A percentile compares a stretch with the other conserved stretches of the same genome.
Evolutionary conservation across 305 asterid genomes (phyloP).

Genomic region (Fraxinus ornus): DNA sequence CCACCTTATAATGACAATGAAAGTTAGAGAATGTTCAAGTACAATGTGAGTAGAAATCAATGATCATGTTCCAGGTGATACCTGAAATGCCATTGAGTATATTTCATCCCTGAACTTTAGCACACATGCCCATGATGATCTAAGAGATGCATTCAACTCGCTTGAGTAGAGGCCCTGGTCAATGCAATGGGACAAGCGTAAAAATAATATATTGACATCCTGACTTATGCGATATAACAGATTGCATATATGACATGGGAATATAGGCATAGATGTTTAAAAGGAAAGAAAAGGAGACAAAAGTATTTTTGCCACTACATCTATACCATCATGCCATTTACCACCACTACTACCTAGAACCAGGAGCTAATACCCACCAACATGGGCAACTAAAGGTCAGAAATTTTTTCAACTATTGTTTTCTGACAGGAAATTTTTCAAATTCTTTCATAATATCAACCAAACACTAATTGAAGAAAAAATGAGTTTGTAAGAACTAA

Average conservation of each 20-base stretch:
- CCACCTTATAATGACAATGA: slow-evolving; percentile 48
- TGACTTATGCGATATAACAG: slow-evolving; percentile 10
- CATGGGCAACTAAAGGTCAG: neutral
- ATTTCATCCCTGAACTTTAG: slow-evolving; percentile 81
- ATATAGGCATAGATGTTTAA: neutral
- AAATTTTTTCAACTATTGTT: neutral
- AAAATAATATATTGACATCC: slow-evolving; percentile 15
- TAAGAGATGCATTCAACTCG: slow-evolving; percentile 59
- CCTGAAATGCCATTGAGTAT: slow-evolving; percentile 83
- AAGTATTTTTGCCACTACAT: slow-evolving; percentile 6
- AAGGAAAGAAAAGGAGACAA: neutral
- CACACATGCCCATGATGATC: slow-evolving; percentile 71
- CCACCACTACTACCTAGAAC: slow-evolving; percentile 1
- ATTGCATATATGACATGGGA: slow-evolving; percentile 11
- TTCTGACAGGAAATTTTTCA: neutral
- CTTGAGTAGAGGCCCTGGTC: slow-evolving; percentile 72
- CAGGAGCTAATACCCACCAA: neutral
- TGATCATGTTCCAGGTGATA: slow-evolving; percentile 27
- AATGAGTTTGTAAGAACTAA: neutral
- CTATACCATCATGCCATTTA: slow-evolving; percentile 16
- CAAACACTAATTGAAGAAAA: neutral
- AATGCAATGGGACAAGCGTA: slow-evolving; percentile 14
- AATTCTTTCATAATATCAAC: slow-evolving; percentile 7
- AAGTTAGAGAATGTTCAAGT: slow-evolving; percentile 31
- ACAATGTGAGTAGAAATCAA: slow-evolving; percentile 3